phyloP scores from a whole-genome alignment of 2,329 filamentous ascomycete genomes.

The Biscogniauxia mediterranea region DNA sequence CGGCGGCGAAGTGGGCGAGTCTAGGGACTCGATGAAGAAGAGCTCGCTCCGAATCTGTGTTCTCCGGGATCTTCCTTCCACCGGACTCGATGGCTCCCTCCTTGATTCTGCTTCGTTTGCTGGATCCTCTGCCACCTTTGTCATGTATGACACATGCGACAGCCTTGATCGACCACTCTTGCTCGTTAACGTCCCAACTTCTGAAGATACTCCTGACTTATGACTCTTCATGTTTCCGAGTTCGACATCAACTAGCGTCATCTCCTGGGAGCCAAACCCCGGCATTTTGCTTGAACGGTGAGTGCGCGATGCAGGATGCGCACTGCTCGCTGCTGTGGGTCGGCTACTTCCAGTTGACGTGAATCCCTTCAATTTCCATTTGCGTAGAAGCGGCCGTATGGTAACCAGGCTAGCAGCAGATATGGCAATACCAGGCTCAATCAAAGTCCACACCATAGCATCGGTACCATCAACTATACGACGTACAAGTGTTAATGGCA shows the following conservation, averaged over 20 bases:
- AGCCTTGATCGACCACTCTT: conserved; percentile 16
- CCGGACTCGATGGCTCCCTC: conserved; percentile 14
- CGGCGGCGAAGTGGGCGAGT: conserved; percentile 10
- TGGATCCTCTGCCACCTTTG: conserved; percentile 13
- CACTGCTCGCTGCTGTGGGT: conserved; percentile 23
- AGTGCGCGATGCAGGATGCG: conserved; percentile 32
- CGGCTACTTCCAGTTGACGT: conserved; percentile 38
- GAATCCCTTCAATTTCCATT: conserved; percentile 48
- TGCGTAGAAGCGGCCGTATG: conserved; percentile 52
- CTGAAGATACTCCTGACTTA: conserved; percentile 10
- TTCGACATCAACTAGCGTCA: conserved; percentile 38
- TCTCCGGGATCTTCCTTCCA: conserved; percentile 7
- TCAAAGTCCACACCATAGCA: conserved; percentile 56
- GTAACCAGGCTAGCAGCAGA: conserved; percentile 53
- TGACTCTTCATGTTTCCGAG: conserved; percentile 16
- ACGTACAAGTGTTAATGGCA: background rate
- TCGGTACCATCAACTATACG: conserved; percentile 46
- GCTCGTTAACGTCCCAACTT: conserved; percentile 9
- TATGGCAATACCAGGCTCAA: conserved; percentile 56
- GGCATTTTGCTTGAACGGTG: conserved; percentile 32
- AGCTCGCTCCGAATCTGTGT: conserved; percentile 35
- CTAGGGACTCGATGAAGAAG: conserved; percentile 36
- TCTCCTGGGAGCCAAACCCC: conserved; percentile 36
- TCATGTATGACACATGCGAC: conserved; percentile 14
- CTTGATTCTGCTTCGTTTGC: conserved; percentile 21